Evolutionary conservation across 495 filamentous ascomycete genomes (phyloP).

Genomic region (Aspergillus hancockii): DNA sequence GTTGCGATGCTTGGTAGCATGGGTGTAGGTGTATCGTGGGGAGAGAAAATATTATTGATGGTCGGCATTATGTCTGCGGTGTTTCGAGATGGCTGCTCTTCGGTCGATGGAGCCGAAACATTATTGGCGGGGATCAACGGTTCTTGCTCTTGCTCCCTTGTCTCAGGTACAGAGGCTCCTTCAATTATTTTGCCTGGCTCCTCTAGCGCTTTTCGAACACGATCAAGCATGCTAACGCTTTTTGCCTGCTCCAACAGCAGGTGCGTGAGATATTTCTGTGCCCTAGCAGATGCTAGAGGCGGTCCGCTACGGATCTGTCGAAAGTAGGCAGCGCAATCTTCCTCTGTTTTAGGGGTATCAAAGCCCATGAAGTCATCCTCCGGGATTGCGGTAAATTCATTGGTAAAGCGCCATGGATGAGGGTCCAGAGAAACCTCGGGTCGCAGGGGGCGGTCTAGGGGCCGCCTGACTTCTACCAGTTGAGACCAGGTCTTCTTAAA

Average conservation of each 20-base stretch:
- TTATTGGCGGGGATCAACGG: neutral
- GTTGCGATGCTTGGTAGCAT: no score
- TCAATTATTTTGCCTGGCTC: neutral
- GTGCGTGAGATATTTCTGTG: neutral
- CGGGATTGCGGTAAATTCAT: neutral
- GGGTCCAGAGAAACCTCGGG: neutral
- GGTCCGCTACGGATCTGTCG: neutral
- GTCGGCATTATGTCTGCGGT: neutral
- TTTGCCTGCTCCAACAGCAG: neutral
- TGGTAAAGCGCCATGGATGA: neutral
- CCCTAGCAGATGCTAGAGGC: neutral
- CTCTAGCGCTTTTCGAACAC: neutral
- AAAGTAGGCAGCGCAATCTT: neutral
- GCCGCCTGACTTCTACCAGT: neutral
- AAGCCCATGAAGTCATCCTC: neutral
- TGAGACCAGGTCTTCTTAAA: neutral
- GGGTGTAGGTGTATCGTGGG: neutral
- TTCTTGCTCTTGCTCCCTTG: neutral
- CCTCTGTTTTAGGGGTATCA: neutral
- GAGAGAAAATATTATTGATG: neutral
- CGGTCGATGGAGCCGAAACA: neutral
- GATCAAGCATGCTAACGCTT: neutral
- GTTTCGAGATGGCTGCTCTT: neutral
- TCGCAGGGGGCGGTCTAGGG: neutral
- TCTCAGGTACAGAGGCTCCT: neutral